phyloP scores from a whole-genome alignment of 495 filamentous ascomycete genomes.

The Neurospora pannonica region DNA sequence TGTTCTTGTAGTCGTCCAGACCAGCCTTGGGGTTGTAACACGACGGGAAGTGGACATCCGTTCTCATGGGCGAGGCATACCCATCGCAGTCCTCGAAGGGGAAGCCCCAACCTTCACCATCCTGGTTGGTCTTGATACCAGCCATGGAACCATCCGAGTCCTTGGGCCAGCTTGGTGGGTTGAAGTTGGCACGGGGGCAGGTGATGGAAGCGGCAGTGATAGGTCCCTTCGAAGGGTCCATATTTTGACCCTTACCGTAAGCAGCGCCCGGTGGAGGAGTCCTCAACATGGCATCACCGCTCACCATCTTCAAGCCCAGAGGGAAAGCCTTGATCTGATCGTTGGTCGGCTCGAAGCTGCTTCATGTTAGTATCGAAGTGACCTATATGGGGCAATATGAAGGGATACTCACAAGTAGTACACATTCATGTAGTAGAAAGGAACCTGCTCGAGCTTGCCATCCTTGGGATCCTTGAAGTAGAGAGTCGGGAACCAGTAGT shows the following conservation, averaged over 20 bases:
- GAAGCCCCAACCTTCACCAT: conserved; percentile 40
- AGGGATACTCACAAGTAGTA: conserved; percentile 55
- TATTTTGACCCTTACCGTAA: conserved; percentile 13
- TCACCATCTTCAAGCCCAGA: conserved; percentile 59
- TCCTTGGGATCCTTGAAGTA: conserved; percentile 54
- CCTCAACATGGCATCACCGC: conserved; percentile 50
- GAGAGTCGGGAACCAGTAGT: conserved; percentile 69
- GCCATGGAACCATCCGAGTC: conserved; percentile 36
- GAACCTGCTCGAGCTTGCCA: conserved; percentile 56
- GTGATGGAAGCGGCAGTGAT: conserved; percentile 37
- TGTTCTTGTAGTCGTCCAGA: conserved; percentile 36
- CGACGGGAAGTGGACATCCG: conserved; percentile 43
- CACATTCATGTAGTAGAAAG: conserved; percentile 49
- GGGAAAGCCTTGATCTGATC: conserved; percentile 60
- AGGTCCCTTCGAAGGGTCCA: conserved; percentile 31
- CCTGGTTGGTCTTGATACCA: conserved; percentile 41
- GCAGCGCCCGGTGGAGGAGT: conserved; percentile 22
- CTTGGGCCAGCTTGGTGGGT: conserved; percentile 42
- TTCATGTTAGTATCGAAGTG: conserved; percentile 3
- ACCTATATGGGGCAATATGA: neutral
- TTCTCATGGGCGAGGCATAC: conserved; percentile 45
- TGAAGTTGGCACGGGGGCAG: conserved; percentile 34
- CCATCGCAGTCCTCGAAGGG: conserved; percentile 44
- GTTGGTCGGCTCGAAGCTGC: conserved; percentile 45
- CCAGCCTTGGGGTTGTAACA: conserved; percentile 53